phyloP scores from a whole-genome alignment of 768 basidiomycete genomes.

The Lentinula edodes region DNA sequence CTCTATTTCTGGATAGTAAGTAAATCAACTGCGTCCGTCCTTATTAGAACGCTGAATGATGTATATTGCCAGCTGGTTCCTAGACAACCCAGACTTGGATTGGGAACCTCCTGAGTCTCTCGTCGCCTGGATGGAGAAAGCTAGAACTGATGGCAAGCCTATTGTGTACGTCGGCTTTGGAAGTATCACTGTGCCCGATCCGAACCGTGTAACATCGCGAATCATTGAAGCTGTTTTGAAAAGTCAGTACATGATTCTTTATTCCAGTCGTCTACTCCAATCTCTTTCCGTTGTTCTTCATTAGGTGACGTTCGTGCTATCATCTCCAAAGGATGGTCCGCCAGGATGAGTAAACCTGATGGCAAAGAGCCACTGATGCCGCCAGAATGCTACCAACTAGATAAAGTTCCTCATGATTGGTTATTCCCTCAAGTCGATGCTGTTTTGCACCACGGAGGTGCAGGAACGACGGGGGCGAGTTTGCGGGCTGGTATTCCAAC shows the following conservation, averaged over 20 bases:
- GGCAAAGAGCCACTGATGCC: constrained; percentile 41
- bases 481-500: constrained; percentile 62
- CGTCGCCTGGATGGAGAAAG: constrained; percentile 49
- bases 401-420: constrained; percentile 68
- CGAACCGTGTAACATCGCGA: constrained; percentile 44
- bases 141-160: constrained; percentile 47
- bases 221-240: constrained; percentile 58
- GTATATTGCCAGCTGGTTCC: constrained; percentile 45
- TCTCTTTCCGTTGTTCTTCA: background rate
- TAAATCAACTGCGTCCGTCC: background rate
- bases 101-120: constrained; percentile 52
- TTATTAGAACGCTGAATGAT: too few species aligned
- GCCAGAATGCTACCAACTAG: constrained; percentile 48
- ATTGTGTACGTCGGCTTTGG: constrained; percentile 69
- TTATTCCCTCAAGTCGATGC: constrained; percentile 57
- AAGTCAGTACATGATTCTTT: constrained; percentile 29
- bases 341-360: constrained; percentile 39
- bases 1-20: constrained; percentile 51
- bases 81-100: constrained; percentile 52
- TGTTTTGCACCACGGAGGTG: constrained; percentile 63
- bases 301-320: constrained; percentile 60
- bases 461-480: constrained; percentile 67
- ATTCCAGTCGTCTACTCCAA: background rate
- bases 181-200: constrained; percentile 60
- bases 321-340: constrained; percentile 64